Base-by-base conservation (phyloP, 2,329 filamentous ascomycete species). In the Nannizziopsis arthrosporioides region DNA sequence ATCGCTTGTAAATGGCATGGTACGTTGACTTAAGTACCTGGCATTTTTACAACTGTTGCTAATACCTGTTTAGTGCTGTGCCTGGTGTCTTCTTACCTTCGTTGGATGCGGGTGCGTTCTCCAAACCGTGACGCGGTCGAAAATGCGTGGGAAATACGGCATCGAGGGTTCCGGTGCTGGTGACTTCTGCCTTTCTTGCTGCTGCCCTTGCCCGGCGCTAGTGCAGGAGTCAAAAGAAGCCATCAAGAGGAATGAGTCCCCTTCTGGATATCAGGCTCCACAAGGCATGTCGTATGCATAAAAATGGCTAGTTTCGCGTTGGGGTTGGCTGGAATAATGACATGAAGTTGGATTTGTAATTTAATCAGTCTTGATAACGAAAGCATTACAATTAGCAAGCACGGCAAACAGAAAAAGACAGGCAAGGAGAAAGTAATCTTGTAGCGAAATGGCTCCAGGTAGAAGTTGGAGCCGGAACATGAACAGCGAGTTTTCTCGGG, bases 211-310 rank as follows among this genome's bases (percentile, higher is more conserved):
- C 68, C 80, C 77, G 56, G 67, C 69, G 5, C 61, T 78, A 49
- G 68, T 78, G 53, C 77, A 81, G 64, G 70, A 78, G 48, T 75
- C 79, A 57, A 76, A 77, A 54, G 77, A 80, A 57, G 69, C 58
- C 10, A 54, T 58, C 14, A 48, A 42, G 6, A 54, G 59, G 48
- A 14, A 18, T 31, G 51, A 52, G 3, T 49, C 50, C 3, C 49
- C 54, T 22, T 46, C 48, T 17, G 57, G 56, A 14, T 63, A 63
- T 49, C 56, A 62, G 50, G 47, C 58, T 8, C 54, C 59, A 4
- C 36, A 47, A 31, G 53, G 39, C 5, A 62, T 62, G 60, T 38
- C 44, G 5, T 55, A 55, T 31, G 32, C 48, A 39, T 48, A 48
- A 39, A 30, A 11, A 18, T 45, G 15, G 15, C 39, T 19, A 17